Evolutionary conservation across 1,284 basidiomycete genomes (phyloP), one percentile per base, ranked within the genome.

Genomic region (Paramarasmius palmivorus): DNA sequence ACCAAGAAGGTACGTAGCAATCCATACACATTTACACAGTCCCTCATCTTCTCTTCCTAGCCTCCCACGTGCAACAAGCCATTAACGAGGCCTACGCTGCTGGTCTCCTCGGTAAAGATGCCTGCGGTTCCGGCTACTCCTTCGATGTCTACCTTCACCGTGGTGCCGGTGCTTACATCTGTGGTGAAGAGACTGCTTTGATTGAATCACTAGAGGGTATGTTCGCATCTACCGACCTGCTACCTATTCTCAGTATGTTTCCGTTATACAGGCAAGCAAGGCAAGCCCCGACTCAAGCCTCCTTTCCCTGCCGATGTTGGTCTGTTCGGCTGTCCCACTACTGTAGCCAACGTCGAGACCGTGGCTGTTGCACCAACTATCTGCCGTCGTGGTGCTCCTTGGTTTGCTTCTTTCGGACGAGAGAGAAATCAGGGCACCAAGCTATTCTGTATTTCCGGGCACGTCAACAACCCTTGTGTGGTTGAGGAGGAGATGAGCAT

Each of bases 401-500:
- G 96, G 96, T 99, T 98, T 65, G 91, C 93, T 10, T 71, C 84
- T 39, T 98, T 99, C 64, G 96, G 96, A 25, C 79, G 96, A 42
- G 90, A 93, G 67, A 82, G 95, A 62, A 98, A 99, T 73, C 86
- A 92, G 66, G 96, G 96, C 17, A 98, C 95, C 44, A 99, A 99
- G 77, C 73, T 99, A 23, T 98, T 88, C 75, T 95, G 96, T 72
- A 91, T 98, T 66, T 93, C 89, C 45, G 96, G 96, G 1, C 96
- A 98, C 66, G 96, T 99, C 65, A 98, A 98, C 77, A 96, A 94
- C 74, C 96, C 97, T 2, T 98, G 93, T 70, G 95, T 98, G 36
- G 85, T 98, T 37, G 96, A 98, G 76, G 97, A 99, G 73, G 96
- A 98, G 79, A 98, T 98, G 96, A 92, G 90, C 59, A 98, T 99